These are phyloP conservation scores for Kalaharituber pfeilii DNA, from an alignment of 2,329 filamentous ascomycete genomes.

Conservation along the genomic window DNA sequence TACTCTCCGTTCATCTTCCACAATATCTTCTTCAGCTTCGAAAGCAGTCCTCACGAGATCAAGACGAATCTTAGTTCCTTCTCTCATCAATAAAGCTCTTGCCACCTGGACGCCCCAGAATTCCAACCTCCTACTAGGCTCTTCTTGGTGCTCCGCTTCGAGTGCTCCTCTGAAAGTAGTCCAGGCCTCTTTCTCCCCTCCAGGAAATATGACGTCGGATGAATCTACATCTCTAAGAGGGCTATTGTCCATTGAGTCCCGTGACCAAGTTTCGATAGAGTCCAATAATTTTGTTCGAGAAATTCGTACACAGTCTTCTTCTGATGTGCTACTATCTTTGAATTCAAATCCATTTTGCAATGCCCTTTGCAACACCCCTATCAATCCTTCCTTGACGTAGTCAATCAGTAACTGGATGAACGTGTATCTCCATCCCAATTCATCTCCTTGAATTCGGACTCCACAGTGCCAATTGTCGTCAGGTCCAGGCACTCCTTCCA, in stretches of 20 bases:
- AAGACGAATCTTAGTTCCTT: slow-evolving; percentile 39
- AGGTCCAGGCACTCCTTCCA: not conserved
- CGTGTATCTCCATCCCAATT: slow-evolving; percentile 23
- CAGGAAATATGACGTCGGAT: not conserved
- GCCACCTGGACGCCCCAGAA: slow-evolving; percentile 46
- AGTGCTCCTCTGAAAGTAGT: not conserved
- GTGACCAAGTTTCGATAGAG: not conserved
- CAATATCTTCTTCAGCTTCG: slow-evolving; percentile 18
- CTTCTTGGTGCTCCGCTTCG: slow-evolving; percentile 13
- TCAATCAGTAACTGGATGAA: slow-evolving; percentile 36
- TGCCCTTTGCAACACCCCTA: slow-evolving; percentile 8
- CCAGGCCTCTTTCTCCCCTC: not conserved
- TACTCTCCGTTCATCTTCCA: slow-evolving; percentile 22
- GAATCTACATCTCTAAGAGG: not conserved
- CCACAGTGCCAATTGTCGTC: not conserved
- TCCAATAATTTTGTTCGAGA: not conserved
- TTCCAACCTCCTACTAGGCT: slow-evolving; percentile 25
- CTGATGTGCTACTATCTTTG: not conserved
- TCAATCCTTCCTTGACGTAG: slow-evolving; percentile 9
- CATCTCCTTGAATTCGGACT: not conserved
- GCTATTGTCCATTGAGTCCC: too few species aligned
- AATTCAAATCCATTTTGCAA: not conserved
- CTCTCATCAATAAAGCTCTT: slow-evolving; percentile 41
- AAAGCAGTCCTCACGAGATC: slow-evolving; percentile 42
- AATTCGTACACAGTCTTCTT: not conserved